phyloP scores from a whole-genome alignment of 805 yeast genomes.

The Jamesozyma rosinii region DNA sequence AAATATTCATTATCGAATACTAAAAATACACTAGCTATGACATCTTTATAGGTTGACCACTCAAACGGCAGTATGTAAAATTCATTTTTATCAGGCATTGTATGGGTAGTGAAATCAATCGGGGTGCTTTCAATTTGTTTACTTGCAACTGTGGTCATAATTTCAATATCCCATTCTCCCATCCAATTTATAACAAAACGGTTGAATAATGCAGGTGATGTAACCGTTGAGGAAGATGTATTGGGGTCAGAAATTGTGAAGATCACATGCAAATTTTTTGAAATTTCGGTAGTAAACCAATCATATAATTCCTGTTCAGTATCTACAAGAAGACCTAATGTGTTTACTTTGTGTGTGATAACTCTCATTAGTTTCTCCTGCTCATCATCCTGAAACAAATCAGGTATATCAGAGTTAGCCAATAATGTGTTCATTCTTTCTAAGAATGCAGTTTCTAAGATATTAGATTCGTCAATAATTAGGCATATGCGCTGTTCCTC shows the following conservation, averaged over 20 bases:
- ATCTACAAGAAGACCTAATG: slow-evolving; percentile 56
- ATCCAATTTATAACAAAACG: slow-evolving; percentile 84
- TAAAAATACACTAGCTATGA: slow-evolving; percentile 40
- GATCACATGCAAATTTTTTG: slow-evolving; percentile 70
- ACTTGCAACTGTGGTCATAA: slow-evolving; percentile 44
- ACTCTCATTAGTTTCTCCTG: slow-evolving; percentile 40
- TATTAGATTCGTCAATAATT: slow-evolving; percentile 71
- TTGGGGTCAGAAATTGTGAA: slow-evolving; percentile 60
- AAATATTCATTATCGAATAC: slow-evolving; percentile 35
- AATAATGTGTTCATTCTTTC: slow-evolving; percentile 90
- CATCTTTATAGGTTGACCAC: slow-evolving; percentile 32
- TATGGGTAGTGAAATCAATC: slow-evolving; percentile 40
- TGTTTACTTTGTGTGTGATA: slow-evolving; percentile 48
- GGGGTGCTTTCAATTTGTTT: slow-evolving; percentile 40
- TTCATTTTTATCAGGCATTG: slow-evolving; percentile 26
- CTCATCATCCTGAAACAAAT: slow-evolving; percentile 74
- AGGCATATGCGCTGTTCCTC: slow-evolving; percentile 58
- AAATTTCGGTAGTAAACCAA: slow-evolving; percentile 66
- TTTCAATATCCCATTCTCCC: slow-evolving; percentile 64
- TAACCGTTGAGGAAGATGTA: slow-evolving; percentile 32
- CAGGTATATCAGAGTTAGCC: slow-evolving; percentile 90
- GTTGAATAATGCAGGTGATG: slow-evolving; percentile 84
- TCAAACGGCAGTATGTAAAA: slow-evolving; percentile 6
- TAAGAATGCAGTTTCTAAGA: slow-evolving; percentile 65
- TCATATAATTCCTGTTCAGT: slow-evolving; percentile 57